A percentile compares a stretch with the other conserved stretches of the same genome.
These are phyloP conservation scores for Rugonectria rugulosa DNA, from an alignment of 2,329 filamentous ascomycete genomes.

Conservation along the genomic window DNA sequence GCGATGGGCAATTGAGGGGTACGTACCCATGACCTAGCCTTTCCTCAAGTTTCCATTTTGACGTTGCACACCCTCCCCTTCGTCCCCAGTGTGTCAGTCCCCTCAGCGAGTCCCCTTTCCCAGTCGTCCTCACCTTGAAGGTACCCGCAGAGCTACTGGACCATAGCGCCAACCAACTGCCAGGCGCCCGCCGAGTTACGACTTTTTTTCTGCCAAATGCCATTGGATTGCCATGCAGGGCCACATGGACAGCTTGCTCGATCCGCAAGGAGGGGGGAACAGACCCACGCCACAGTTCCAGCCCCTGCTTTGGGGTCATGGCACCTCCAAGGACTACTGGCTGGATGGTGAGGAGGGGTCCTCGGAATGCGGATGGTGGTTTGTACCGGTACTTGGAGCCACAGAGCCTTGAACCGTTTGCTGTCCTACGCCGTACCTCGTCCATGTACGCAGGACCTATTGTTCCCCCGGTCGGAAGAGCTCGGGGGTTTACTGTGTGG, in stretches of 20 bases:
- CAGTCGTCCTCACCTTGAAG: background rate
- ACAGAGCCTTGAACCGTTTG: too few relatives aligned
- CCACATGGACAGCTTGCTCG: slow-evolving; percentile 39
- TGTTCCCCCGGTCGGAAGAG: slow-evolving; percentile 34
- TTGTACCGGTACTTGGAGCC: slow-evolving; percentile 35
- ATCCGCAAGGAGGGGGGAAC: slow-evolving; percentile 40
- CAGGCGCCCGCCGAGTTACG: slow-evolving; percentile 29
- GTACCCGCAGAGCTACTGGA: slow-evolving; percentile 6
- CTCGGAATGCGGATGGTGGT: slow-evolving; percentile 1
- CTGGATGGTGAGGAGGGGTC: slow-evolving; percentile 14
- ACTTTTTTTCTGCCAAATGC: slow-evolving; percentile 27
- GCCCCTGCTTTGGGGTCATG: slow-evolving; percentile 35
- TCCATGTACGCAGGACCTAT: too few relatives aligned
- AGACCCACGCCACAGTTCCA: slow-evolving; percentile 29
- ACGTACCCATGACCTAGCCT: slow-evolving; percentile 37
- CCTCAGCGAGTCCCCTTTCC: background rate
- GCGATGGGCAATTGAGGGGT: slow-evolving; percentile 35
- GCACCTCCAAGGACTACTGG: slow-evolving; percentile 23
- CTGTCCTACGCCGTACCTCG: too few relatives aligned
- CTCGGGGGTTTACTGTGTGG: slow-evolving; percentile 30
- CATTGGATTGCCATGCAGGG: slow-evolving; percentile 40
- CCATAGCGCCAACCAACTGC: slow-evolving; percentile 5
- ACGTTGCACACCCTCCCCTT: slow-evolving; percentile 17
- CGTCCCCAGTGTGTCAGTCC: background rate
- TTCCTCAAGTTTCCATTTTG: too few relatives aligned